These are phyloP conservation scores for Talaromyces stipitatus DNA, from an alignment of 495 filamentous ascomycete species.

Conservation along the genomic window DNA sequence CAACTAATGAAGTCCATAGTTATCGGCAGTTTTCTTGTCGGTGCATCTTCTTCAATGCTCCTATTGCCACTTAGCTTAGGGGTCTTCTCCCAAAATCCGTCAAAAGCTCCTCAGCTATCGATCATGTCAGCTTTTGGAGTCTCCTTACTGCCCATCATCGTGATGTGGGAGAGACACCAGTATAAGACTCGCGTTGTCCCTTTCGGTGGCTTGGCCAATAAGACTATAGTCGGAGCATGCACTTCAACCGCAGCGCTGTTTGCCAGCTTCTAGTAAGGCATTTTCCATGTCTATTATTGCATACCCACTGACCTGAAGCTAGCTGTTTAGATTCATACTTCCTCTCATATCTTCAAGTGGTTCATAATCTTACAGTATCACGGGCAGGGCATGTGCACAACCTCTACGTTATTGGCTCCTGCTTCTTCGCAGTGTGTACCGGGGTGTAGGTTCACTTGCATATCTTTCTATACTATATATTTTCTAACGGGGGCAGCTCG, in stretches of 20 bases:
- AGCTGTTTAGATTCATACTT: constrained; percentile 55
- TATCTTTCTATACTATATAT: background rate
- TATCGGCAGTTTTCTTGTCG: constrained; percentile 46
- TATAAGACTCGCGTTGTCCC: constrained; percentile 48
- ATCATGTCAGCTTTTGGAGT: constrained; percentile 44
- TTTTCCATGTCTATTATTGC: too few relatives aligned
- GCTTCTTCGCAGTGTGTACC: constrained; percentile 16
- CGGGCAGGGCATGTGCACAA: constrained; percentile 48
- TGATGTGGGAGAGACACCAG: constrained; percentile 43
- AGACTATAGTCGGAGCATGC: constrained; percentile 55
- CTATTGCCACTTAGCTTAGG: constrained; percentile 50
- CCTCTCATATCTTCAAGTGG: constrained; percentile 65
- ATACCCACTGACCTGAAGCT: background rate
- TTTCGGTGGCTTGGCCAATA: constrained; percentile 46
- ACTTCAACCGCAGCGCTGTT: constrained; percentile 47
- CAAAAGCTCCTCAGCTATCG: constrained; percentile 24
- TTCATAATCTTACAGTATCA: constrained; percentile 47
- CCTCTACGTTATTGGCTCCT: constrained; percentile 42
- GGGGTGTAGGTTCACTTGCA: constrained; percentile 6
- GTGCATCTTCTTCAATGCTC: constrained; percentile 45
- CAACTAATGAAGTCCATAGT: constrained; percentile 5
- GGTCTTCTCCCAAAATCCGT: constrained; percentile 28
- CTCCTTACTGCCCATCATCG: constrained; percentile 43
- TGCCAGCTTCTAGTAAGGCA: constrained; percentile 38
- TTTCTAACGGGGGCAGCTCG: constrained; percentile 40